Base-by-base conservation (phyloP, 179 eudicot genomes). In the Carnegiea gigantea region DNA sequence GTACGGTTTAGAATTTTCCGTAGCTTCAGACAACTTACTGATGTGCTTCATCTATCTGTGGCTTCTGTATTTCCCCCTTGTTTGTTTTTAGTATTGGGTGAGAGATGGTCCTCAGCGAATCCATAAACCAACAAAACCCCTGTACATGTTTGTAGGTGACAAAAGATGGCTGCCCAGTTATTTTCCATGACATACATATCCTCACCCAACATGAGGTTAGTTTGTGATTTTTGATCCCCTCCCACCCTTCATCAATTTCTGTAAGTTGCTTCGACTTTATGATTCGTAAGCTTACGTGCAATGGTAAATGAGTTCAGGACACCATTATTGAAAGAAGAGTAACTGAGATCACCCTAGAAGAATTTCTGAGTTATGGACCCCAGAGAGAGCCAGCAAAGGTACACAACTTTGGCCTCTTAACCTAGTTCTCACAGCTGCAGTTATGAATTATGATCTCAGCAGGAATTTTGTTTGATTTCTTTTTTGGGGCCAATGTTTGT, bases 151-250 rank as follows among this genome's bases (percentile, higher is more conserved):
- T 84, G 84, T 84, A 89, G 92, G 90, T 89, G 64, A 89, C 89
- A 8, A 84, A 77, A 83, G 89, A 89, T 86, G 90, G 77, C 83
- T 84, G 76, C 76, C 88, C 89, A 10, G 89, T 89, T 82, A 81
- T 89, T 76, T 89, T 87, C 81, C 90, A 89, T 54, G 92, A 89
- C 80, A 75, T 77, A 59, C 86, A 86, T 83, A 86, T 89, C 20
- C 59, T 80, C 26, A 84, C 86, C 5, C 51, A 81, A 83, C 40
- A 80, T 0, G 44, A 86, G 88, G 90, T 88, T 24, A 11, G 3
- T 26, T 11, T 65, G 3, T 33, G 15, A 15, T 54, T 54, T 54
- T 54, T 15, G 21, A 54, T 54, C 62, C 62, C n/a, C 7, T 54
- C 21, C 62, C 20, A 54, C 18, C 15, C 21, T 15, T 6, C 1